Evolutionary conservation across 176 grass and related monocot species (phyloP), one percentile per base, ranked within the genome.

Genomic region (Cocos nucifera): DNA sequence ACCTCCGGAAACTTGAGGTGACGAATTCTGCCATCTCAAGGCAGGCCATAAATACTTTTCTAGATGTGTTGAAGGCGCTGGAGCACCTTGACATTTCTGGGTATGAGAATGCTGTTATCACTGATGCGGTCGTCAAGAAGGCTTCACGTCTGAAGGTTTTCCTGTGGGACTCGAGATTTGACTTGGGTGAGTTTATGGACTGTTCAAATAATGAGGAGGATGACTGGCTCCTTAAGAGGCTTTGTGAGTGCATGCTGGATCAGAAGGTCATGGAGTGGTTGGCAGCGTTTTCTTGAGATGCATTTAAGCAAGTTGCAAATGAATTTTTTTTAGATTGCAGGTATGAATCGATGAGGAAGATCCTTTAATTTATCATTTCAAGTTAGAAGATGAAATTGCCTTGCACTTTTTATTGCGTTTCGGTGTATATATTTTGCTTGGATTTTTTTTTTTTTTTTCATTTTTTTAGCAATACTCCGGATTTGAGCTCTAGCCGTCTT

Each of bases 51-150:
- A 56, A 72, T 51, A 80, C 30, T 69, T 78, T 89, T 62, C 77
- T 89, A 19, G 73, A 89, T 49, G 69, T 27, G 53, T 56, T 89
- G n/a, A 78, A 78, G 74, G 70, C 78, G 54, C 77, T 89, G 3
- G 81, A 84, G 58, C 69, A 84, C 67, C 54, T 89, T 66, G 81
- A 89, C 50, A 89, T 89, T 48, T 89, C 86, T 49, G 86, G 86
- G 51, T 84, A 89, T 17, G 65, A 77, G 62, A 89, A 63, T 53
- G 81, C 86, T 0, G 24, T 21, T 0, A 81, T 89, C 70, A 84
- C 81, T 58, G 65, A 69, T 63, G 15, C 4, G 0, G 59, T 89
- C 22, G 70, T 89, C 6, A 23, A 20, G 10, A 89, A 89, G 70
- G 74, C 77, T 81, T 80, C 74, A 4, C 77, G 74, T 16, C 69